These are phyloP conservation scores for Colletotrichum sp. DNA, from an alignment of 2,329 filamentous ascomycete species.

Conservation along the genomic window DNA sequence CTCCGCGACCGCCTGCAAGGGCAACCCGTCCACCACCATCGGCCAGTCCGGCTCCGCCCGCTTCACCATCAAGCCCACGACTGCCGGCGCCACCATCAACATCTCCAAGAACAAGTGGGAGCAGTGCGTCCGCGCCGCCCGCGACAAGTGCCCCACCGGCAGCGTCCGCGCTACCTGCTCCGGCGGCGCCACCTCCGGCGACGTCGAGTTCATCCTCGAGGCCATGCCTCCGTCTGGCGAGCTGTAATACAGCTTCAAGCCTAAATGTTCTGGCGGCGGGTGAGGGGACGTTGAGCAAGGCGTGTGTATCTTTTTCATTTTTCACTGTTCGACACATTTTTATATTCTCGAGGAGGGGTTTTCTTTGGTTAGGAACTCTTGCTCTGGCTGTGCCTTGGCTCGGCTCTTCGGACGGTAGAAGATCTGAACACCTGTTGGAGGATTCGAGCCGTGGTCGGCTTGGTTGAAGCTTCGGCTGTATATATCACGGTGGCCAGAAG, in stretches of 20 bases:
- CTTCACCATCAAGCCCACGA: conserved; percentile 49
- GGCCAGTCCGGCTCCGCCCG: conserved; percentile 51
- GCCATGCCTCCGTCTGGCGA: background rate
- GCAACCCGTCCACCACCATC: conserved; percentile 45
- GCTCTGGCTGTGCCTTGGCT: background rate
- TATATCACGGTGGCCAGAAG: background rate
- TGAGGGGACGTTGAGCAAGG: background rate
- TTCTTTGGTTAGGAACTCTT: background rate
- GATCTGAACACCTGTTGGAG: background rate
- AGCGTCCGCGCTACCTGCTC: conserved; percentile 51
- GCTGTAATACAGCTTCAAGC: background rate
- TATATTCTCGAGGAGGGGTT: background rate
- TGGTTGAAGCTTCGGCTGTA: background rate
- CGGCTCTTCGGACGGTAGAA: background rate
- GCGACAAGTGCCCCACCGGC: conserved; percentile 54
- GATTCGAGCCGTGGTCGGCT: background rate
- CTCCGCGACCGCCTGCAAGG: conserved; percentile 48
- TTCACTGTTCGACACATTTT: background rate
- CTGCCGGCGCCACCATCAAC: conserved; percentile 52
- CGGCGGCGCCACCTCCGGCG: conserved; percentile 50
- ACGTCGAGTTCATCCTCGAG: conserved; percentile 42
- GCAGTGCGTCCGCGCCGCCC: conserved; percentile 57
- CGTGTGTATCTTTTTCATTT: background rate
- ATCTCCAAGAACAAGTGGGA: conserved; percentile 59
- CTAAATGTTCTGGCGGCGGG: background rate